phyloP scores from a whole-genome alignment of 805 yeast genomes.

The Saturnispora kantuleensis region DNA sequence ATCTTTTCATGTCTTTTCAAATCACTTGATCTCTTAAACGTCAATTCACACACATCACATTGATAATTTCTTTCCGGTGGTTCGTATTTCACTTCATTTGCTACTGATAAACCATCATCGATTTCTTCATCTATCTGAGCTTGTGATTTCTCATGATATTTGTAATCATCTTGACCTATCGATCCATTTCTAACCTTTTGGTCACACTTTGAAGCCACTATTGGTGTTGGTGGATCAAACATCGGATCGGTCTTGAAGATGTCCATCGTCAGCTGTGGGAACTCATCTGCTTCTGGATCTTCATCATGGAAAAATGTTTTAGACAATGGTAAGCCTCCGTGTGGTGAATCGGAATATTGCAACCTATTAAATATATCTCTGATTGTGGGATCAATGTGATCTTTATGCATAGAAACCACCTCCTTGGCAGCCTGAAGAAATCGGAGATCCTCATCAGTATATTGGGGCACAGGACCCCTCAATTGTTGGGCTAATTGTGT shows the following conservation, averaged over 20 bases:
- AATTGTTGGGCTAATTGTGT: too few relatives aligned
- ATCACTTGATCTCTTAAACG: slow-evolving; percentile 60
- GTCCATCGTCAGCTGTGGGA: not conserved
- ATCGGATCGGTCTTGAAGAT: not conserved
- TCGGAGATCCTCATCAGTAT: slow-evolving; percentile 40
- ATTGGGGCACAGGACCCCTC: not conserved
- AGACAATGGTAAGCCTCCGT: slow-evolving; percentile 38
- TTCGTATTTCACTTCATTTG: slow-evolving; percentile 17
- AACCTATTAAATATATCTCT: slow-evolving; percentile 46
- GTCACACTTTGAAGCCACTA: too few relatives aligned
- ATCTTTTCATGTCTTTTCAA: slow-evolving; percentile 68
- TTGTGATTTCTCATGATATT: too few relatives aligned
- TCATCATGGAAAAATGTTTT: not conserved
- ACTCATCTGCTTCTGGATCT: not conserved
- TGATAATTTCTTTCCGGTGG: slow-evolving; percentile 23
- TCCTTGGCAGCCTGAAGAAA: slow-evolving; percentile 53
- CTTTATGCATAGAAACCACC: slow-evolving; percentile 36
- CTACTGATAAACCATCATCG: too few relatives aligned
- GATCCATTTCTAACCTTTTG: too few relatives aligned
- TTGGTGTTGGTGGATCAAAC: not conserved
- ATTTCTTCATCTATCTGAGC: too few relatives aligned
- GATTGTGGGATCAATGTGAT: slow-evolving; percentile 53
- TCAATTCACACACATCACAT: slow-evolving; percentile 51
- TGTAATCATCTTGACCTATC: too few relatives aligned
- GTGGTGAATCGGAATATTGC: slow-evolving; percentile 51